phyloP scores from a whole-genome alignment of 139 green algal genomes.

The Ulvella scutata region DNA sequence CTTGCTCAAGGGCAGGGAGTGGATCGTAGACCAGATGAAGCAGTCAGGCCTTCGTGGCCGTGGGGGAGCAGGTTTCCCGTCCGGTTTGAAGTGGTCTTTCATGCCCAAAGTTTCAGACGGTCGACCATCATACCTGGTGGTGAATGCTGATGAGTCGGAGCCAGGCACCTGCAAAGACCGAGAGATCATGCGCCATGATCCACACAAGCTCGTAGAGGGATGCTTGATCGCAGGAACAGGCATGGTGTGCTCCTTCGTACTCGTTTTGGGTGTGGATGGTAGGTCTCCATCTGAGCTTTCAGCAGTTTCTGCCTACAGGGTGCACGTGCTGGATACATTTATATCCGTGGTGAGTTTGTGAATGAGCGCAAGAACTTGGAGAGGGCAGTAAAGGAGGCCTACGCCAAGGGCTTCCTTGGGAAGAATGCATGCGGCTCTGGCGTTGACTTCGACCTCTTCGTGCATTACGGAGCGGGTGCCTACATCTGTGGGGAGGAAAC shows the following conservation, averaged over 20 bases:
- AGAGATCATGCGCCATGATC: constrained; percentile 94
- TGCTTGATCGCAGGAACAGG: constrained; percentile 81
- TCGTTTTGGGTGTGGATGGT: background rate
- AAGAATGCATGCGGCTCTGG: constrained; percentile 89
- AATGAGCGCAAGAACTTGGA: constrained; percentile 72
- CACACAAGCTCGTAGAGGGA: constrained; percentile 95
- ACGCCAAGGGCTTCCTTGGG: constrained; percentile 71
- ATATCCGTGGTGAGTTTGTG: constrained; percentile 93
- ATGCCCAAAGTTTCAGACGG: constrained; percentile 92
- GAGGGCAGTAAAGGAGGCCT: constrained; percentile 70
- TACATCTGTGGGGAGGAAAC: constrained; percentile 99
- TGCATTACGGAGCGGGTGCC: constrained; percentile 89
- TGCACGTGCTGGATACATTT: constrained; percentile 85
- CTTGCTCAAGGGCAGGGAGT: constrained; percentile 76
- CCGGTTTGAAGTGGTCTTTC: constrained; percentile 93
- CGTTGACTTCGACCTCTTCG: constrained; percentile 85
- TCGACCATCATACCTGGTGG: constrained; percentile 83
- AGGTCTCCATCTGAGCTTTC: background rate
- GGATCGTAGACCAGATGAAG: constrained; percentile 97
- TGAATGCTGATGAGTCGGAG: constrained; percentile 95
- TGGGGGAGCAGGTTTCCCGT: constrained; percentile 91
- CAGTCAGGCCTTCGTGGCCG: constrained; percentile 81
- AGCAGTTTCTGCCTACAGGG: constrained; percentile 38
- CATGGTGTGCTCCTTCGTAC: constrained; percentile 7
- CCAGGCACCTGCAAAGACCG: constrained; percentile 97